Evolutionary conservation across 768 basidiomycete genomes (phyloP), one percentile per base, ranked within the genome.

Genomic region (Calocybe gangraenosa): DNA sequence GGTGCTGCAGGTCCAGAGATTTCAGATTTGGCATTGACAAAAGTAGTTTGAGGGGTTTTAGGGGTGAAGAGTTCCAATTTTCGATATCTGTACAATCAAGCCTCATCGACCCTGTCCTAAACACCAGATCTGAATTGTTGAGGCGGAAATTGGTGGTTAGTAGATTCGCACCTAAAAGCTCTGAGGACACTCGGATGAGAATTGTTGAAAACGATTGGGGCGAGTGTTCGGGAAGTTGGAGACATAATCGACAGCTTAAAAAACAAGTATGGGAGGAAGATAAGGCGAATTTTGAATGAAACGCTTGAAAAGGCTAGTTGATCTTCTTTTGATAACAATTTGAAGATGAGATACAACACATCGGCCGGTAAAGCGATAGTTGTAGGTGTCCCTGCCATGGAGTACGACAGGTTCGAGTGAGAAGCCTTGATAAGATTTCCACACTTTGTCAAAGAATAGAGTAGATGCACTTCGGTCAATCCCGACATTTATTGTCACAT

Each of bases 51-150:
- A n/a, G n/a, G n/a, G n/a, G n/a, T n/a, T 14, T 7, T 22, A 42
- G 32, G 34, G 33, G 17, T 1, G 33, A 19, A 10, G 10, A 9
- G 19, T 37, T 37, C 7, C 39, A 33, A 7, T n/a, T n/a, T 20
- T 31, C 38, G n/a, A 46, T 3, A 8, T 47, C 5, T 21, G 22
- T 47, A 11, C 46, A 47, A 17, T 38, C 22, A 11, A 47, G 17
- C n/a, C 25, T 15, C 25, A 30, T 23, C 15, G 8, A 34, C 11
- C 1, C 40, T 17, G 39, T 9, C 13, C 33, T 41, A 15, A 36
- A 3, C 7, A 5, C 10, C n/a, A 19, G 3, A 11, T 32, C 31
- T 11, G 6, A 21, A 37, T 19, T 19, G 11, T n/a, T n/a, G n/a
- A n/a, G n/a, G n/a, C n/a, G n/a, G n/a, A n/a, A n/a, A n/a, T n/a